These are phyloP conservation scores for Pelagophyceae sp. DNA, from an alignment of 352 stramenopile species.

Conservation along the genomic window DNA sequence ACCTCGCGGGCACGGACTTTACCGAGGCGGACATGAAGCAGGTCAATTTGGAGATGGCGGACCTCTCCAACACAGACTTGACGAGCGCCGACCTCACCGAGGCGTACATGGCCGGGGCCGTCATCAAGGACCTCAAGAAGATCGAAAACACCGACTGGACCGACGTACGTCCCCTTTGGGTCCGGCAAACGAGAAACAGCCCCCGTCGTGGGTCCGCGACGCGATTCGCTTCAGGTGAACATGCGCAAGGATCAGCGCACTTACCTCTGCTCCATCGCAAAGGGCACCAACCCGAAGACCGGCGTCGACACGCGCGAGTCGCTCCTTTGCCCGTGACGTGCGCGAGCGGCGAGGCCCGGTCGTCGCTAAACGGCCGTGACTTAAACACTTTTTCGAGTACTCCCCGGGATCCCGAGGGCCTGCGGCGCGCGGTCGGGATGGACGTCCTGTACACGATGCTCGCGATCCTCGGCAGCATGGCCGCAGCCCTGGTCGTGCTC, in stretches of 20 bases:
- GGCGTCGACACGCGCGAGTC: conserved; percentile 17
- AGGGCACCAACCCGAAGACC: conserved; percentile 10
- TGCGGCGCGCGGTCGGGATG: too few relatives aligned
- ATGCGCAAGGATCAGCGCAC: conserved; percentile 20
- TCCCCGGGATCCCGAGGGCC: too few relatives aligned
- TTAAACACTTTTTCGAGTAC: too few relatives aligned
- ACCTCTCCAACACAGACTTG: conserved; percentile 6
- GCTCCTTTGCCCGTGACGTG: conserved; percentile 10
- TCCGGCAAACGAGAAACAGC: too few relatives aligned
- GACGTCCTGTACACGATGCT: too few relatives aligned
- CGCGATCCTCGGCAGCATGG: too few relatives aligned
- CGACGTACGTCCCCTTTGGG: too few relatives aligned
- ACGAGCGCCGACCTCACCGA: conserved; percentile 7
- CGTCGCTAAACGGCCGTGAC: too few relatives aligned
- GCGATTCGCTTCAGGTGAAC: too few relatives aligned
- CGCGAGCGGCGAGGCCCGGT: too few relatives aligned
- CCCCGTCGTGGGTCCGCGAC: too few relatives aligned
- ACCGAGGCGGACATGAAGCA: conserved; percentile 8
- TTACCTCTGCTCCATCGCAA: conserved; percentile 5
- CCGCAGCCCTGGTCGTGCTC: too few relatives aligned
- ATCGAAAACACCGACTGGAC: conserved; percentile 20
- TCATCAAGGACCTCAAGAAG: conserved; percentile 16
- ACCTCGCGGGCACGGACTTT: conserved; percentile 1
- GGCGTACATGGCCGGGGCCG: conserved; percentile 17
- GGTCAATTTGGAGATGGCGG: conserved; percentile 19